Conservation (phyloP, 2,329 filamentous ascomycete genomes). For the Xylaria sp. region DNA sequence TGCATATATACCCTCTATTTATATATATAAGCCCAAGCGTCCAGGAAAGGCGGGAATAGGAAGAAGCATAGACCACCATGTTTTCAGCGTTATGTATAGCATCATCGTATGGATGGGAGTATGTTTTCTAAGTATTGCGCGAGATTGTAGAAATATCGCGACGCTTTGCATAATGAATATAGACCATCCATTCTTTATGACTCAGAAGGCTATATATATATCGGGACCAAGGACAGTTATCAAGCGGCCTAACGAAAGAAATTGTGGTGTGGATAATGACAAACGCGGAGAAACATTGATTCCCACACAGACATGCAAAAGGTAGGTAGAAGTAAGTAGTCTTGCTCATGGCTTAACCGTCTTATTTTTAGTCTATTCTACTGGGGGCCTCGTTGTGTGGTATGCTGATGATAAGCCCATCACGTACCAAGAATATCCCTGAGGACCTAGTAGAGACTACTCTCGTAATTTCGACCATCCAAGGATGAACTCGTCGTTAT, state of each 20-base stretch:
- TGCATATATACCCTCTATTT: conserved; percentile 1
- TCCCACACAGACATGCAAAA: not conserved
- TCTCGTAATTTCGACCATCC: not conserved
- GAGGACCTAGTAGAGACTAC: not conserved
- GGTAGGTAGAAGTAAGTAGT: not conserved
- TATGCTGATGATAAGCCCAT: not conserved
- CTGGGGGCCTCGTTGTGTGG: not conserved
- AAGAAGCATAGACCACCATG: not conserved
- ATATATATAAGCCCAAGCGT: not conserved
- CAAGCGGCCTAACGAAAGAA: too few relatives aligned
- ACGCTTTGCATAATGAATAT: not conserved
- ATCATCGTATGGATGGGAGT: not conserved
- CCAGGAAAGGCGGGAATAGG: conserved; percentile 2
- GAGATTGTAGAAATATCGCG: not conserved
- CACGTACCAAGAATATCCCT: not conserved
- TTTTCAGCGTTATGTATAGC: conserved; percentile 13
- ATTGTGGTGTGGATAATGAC: too few relatives aligned
- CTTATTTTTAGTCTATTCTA: not conserved
- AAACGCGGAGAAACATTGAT: not conserved
- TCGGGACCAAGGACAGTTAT: too few relatives aligned
- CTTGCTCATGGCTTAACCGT: not conserved
- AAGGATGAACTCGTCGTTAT: not conserved
- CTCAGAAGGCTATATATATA: too few relatives aligned
- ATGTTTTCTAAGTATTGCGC: not conserved
- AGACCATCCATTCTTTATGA: not conserved